phyloP scores from a whole-genome alignment of 2,329 filamentous ascomycete genomes.

The Talaromyces islandicus region DNA sequence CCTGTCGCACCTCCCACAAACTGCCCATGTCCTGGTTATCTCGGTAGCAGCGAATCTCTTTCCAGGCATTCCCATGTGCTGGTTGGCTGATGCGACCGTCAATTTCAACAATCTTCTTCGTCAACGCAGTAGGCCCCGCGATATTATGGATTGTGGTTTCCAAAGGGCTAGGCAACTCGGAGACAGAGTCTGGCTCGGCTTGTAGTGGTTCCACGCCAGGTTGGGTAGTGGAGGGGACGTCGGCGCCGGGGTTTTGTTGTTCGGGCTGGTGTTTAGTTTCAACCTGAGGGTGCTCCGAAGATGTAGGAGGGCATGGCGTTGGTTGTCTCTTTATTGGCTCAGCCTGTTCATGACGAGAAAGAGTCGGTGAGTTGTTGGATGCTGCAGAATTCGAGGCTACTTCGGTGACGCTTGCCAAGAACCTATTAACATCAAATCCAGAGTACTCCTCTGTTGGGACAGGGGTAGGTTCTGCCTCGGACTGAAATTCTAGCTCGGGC shows the following conservation, averaged over 20 bases:
- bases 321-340: not conserved
- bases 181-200: conserved; percentile 8
- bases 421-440: not conserved
- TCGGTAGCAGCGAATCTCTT: conserved; percentile 36
- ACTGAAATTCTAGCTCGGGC: not conserved
- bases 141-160: conserved; percentile 25
- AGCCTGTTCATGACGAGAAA: not conserved
- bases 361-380: not conserved
- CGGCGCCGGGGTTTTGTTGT: not conserved
- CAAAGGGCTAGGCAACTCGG: not conserved
- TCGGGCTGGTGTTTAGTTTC: not conserved
- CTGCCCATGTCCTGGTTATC: conserved; percentile 43
- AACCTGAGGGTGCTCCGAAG: not conserved
- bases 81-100: conserved; percentile 32
- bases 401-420: not conserved
- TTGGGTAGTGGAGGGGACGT: not conserved
- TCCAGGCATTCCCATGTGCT: conserved; percentile 37
- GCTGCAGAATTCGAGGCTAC: not conserved
- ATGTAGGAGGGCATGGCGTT: not conserved
- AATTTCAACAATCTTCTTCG: conserved; percentile 30
- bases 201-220: conserved; percentile 1
- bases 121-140: conserved; percentile 22
- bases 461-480: not conserved
- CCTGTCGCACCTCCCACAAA: conserved; percentile 38
- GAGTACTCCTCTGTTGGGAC: not conserved